Conservation (phyloP, 2,329 filamentous ascomycete species). For the Fusarium brevicatenulatum region DNA sequence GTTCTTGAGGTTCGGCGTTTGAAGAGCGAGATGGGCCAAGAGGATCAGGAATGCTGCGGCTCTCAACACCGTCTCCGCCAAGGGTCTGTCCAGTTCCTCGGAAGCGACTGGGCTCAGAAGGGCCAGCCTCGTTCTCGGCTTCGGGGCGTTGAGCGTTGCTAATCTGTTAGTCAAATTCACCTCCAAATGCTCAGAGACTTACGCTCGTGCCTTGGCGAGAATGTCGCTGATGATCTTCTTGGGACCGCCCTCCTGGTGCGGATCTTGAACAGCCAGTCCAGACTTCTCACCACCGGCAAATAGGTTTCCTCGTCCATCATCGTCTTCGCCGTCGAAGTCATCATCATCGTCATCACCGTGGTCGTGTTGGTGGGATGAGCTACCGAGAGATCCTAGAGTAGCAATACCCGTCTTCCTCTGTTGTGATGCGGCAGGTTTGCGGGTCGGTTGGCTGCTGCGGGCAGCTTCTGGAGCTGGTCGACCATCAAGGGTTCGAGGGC, state of each 20-base stretch:
- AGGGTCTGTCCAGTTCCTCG: slow-evolving; percentile 78
- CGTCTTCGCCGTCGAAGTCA: slow-evolving; percentile 65
- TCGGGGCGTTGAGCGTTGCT: slow-evolving; percentile 71
- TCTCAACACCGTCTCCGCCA: slow-evolving; percentile 80
- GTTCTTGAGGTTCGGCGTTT: slow-evolving; percentile 65
- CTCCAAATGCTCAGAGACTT: slow-evolving; percentile 33
- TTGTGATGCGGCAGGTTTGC: slow-evolving; percentile 50
- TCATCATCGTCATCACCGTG: slow-evolving; percentile 70
- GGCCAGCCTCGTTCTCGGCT: slow-evolving; percentile 59
- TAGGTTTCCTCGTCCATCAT: slow-evolving; percentile 71
- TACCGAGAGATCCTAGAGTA: slow-evolving; percentile 66
- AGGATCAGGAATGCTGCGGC: slow-evolving; percentile 73
- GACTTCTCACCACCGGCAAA: slow-evolving; percentile 91
- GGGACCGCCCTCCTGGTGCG: slow-evolving; percentile 59
- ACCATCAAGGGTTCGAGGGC: slow-evolving; percentile 71
- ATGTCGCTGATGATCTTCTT: slow-evolving; percentile 71
- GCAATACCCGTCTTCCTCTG: slow-evolving; percentile 70
- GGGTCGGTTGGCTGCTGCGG: slow-evolving; percentile 43
- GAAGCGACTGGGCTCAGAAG: slow-evolving; percentile 67
- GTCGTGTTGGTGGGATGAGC: slow-evolving; percentile 59
- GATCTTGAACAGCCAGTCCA: slow-evolving; percentile 74
- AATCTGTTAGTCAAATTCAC: slow-evolving; percentile 17
- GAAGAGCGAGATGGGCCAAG: slow-evolving; percentile 44
- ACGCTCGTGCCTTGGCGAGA: slow-evolving; percentile 72
- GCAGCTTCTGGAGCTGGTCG: slow-evolving; percentile 63